phyloP scores from a whole-genome alignment of 1,139 yeast genomes.

The Pichia sp. region DNA sequence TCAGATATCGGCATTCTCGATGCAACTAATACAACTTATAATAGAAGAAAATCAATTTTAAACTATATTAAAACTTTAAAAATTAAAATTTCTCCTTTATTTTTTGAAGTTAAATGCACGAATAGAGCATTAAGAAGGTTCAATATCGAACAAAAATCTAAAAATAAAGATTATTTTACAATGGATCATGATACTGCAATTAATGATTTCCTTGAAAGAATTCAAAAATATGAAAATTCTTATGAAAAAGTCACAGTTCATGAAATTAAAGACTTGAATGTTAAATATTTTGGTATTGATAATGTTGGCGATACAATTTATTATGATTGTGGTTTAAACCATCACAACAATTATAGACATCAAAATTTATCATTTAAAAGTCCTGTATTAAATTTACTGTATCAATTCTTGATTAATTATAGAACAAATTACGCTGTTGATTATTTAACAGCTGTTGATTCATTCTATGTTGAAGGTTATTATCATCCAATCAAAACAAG shows the following conservation, averaged over 20 bases:
- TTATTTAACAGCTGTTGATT: constrained; percentile 23
- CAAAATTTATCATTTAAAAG: constrained; percentile 19
- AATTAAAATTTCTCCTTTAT: constrained; percentile 26
- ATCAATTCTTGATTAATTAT: constrained; percentile 25
- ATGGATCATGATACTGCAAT: constrained; percentile 38
- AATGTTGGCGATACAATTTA: constrained; percentile 41
- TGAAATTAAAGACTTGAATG: constrained; percentile 39
- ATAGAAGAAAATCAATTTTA: constrained; percentile 32
- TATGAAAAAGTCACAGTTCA: constrained; percentile 47
- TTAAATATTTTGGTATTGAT: constrained; percentile 38
- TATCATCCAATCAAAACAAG: constrained; percentile 24
- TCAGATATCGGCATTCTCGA: constrained; percentile 55
- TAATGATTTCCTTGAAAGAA: constrained; percentile 53
- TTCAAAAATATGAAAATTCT: constrained; percentile 47
- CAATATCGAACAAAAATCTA: constrained; percentile 59
- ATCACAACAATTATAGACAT: constrained; percentile 19
- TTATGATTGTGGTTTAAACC: constrained; percentile 28
- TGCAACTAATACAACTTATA: constrained; percentile 61
- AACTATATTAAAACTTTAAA: constrained; percentile 14
- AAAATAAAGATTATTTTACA: constrained; percentile 27
- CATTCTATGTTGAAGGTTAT: constrained; percentile 24
- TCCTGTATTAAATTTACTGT: constrained; percentile 22
- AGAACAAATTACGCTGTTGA: constrained; percentile 21
- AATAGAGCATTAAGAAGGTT: constrained; percentile 38
- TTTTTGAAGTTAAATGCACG: constrained; percentile 42